phyloP scores from a whole-genome alignment of 2,329 filamentous ascomycete species.

The Xylaria sp. region DNA sequence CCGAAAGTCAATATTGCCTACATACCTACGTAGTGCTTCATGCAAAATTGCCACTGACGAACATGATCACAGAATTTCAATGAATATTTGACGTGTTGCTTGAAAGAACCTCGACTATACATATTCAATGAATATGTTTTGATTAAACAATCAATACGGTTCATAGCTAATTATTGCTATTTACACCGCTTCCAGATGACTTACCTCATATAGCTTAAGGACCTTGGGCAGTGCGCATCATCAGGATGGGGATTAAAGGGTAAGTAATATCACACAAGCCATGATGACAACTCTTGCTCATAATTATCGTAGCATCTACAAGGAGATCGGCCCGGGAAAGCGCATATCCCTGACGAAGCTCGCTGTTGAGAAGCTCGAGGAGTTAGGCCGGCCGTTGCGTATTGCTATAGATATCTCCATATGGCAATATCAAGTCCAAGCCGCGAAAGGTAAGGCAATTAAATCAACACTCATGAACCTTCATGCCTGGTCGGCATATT shows the following conservation, averaged over 20 bases:
- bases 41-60: conserved; percentile 13
- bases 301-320: conserved; percentile 75
- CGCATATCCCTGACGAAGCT: conserved; percentile 85
- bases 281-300: neutral
- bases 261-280: conserved; percentile 46
- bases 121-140: conserved; percentile 4
- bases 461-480: neutral
- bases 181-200: conserved; percentile 18
- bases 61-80: neutral
- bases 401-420: conserved; percentile 95
- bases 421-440: conserved; percentile 95
- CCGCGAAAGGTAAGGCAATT: conserved; percentile 67
- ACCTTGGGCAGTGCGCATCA: conserved; percentile 17
- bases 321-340: conserved; percentile 84
- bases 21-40: too few species aligned
- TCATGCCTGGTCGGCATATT: neutral
- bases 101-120: conserved; percentile 8
- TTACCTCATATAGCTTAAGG: conserved; percentile 22
- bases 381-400: conserved; percentile 76
- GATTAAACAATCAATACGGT: neutral
- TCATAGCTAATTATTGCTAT: neutral
- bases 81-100: neutral
- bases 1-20: conserved; percentile 48
- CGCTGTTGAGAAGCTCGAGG: conserved; percentile 78
- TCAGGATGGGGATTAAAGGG: conserved; percentile 74